Evolutionary conservation across 2,329 filamentous ascomycete genomes (phyloP).

Genomic region (Monosporascus sp.): DNA sequence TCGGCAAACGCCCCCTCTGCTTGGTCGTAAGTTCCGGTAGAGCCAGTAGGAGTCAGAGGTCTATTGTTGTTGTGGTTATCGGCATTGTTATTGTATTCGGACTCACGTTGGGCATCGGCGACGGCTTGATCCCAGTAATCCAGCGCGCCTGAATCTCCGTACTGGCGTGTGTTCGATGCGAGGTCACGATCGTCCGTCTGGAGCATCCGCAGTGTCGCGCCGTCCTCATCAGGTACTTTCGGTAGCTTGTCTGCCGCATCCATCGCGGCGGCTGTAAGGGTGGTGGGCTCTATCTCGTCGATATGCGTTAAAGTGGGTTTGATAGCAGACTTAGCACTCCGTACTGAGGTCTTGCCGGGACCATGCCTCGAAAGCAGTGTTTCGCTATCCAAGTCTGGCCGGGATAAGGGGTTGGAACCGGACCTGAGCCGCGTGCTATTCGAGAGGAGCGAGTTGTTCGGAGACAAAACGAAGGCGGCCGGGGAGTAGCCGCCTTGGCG

Average conservation of each 20-base stretch:
- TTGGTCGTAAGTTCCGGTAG: conserved; percentile 59
- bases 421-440: conserved; percentile 43
- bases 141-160: conserved; percentile 14
- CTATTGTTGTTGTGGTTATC: conserved; percentile 28
- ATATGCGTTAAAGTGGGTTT: conserved; percentile 52
- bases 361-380: conserved; percentile 45
- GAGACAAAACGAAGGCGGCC: conserved; percentile 62
- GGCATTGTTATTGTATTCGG: conserved; percentile 16
- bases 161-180: conserved; percentile 23
- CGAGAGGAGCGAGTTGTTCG: conserved; percentile 55
- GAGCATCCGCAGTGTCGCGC: conserved; percentile 19
- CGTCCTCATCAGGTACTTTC: conserved; percentile 30
- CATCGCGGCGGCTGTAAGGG: conserved; percentile 46
- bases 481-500: conserved; percentile 67
- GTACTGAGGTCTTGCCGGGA: conserved; percentile 48
- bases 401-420: conserved; percentile 44
- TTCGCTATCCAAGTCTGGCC: conserved; percentile 34
- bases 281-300: conserved; percentile 49
- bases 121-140: conserved; percentile 26
- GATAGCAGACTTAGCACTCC: conserved; percentile 42
- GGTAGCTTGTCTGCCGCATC: conserved; percentile 47
- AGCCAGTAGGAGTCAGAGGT: conserved; percentile 47
- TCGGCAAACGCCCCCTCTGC: conserved; percentile 66
- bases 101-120: conserved; percentile 11
- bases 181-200: conserved; percentile 20